A percentile compares a stretch with the other conserved stretches of the same genome.
Evolutionary conservation across 1,139 yeast genomes (phyloP).

Genomic region (Yamadazyma atlantica): DNA sequence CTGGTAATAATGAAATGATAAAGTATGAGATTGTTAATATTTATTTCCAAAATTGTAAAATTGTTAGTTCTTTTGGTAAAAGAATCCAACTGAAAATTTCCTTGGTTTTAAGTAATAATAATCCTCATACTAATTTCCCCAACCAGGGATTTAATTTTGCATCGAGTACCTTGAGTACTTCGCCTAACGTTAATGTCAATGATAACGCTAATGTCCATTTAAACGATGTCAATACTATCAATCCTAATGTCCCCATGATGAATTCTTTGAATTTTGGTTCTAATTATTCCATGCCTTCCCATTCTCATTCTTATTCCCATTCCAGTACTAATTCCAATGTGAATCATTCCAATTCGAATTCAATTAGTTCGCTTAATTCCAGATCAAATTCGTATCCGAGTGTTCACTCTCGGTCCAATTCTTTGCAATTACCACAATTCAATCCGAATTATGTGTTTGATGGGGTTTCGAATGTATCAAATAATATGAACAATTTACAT

Average conservation of each 20-base stretch:
- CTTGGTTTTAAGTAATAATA: slow-evolving; percentile 22
- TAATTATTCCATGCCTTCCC: slow-evolving; percentile 2
- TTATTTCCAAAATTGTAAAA: slow-evolving; percentile 46
- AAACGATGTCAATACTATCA: slow-evolving; percentile 2
- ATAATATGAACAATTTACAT: slow-evolving; percentile 13
- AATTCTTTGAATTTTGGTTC: slow-evolving; percentile 7
- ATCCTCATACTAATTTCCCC: not conserved
- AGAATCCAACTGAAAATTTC: slow-evolving; percentile 48
- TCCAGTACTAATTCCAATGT: not conserved
- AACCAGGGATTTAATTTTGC: slow-evolving; percentile 9
- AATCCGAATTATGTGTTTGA: slow-evolving; percentile 12
- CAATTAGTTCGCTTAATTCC: slow-evolving; percentile 6
- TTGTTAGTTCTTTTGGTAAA: slow-evolving; percentile 45
- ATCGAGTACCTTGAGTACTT: slow-evolving; percentile 7
- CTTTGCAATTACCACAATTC: slow-evolving; percentile 10
- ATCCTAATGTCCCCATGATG: slow-evolving; percentile 12
- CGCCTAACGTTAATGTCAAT: slow-evolving; percentile 3
- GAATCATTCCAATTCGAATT: slow-evolving; percentile 8
- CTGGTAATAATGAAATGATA: slow-evolving; percentile 12
- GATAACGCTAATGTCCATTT: slow-evolving; percentile 11
- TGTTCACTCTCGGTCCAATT: slow-evolving; percentile 16
- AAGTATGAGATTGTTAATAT: slow-evolving; percentile 30
- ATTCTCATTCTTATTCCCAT: slow-evolving; percentile 2
- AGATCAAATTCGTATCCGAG: slow-evolving; percentile 16
- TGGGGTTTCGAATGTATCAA: slow-evolving; percentile 8